These are phyloP conservation scores for Eucalyptus cloeziana DNA, from an alignment of 345 rosid genomes.

Conservation along the genomic window DNA sequence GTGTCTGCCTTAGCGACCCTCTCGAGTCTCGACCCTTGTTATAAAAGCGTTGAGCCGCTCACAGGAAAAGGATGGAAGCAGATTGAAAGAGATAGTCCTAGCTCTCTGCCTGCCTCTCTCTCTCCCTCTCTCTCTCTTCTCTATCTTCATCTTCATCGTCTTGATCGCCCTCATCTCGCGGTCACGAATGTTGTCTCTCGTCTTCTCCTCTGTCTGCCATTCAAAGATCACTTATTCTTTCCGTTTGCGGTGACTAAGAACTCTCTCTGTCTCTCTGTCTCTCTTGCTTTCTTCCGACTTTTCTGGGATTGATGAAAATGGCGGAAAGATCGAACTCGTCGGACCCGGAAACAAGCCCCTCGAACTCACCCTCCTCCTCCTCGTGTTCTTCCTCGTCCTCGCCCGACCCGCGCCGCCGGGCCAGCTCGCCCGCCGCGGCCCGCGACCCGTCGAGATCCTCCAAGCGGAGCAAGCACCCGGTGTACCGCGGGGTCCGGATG, in stretches of 20 bases:
- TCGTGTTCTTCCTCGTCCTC: background rate
- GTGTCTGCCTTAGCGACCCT: background rate
- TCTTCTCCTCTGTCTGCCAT: background rate
- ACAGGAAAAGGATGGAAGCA: background rate
- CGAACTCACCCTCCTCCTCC: background rate
- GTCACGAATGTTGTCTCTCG: background rate
- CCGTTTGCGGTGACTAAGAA: background rate
- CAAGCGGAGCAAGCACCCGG: conserved; percentile 47
- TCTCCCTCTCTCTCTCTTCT: background rate
- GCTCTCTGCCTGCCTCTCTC: background rate
- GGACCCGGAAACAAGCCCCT: background rate
- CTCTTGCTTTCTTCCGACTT: background rate
- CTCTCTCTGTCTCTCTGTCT: background rate
- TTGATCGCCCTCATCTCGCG: background rate
- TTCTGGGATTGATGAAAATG: background rate
- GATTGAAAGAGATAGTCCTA: background rate
- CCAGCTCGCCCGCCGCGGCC: background rate
- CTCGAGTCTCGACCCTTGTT: background rate
- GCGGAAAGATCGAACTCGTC: background rate
- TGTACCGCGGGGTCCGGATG: conserved; percentile 84
- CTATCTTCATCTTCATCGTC: background rate
- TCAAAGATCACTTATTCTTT: background rate
- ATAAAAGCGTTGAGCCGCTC: background rate
- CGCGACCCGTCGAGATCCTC: conserved; percentile 12
- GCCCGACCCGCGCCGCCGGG: background rate